Conservation (phyloP, 441 rosid genomes). For the Euphorbia celastroides region DNA sequence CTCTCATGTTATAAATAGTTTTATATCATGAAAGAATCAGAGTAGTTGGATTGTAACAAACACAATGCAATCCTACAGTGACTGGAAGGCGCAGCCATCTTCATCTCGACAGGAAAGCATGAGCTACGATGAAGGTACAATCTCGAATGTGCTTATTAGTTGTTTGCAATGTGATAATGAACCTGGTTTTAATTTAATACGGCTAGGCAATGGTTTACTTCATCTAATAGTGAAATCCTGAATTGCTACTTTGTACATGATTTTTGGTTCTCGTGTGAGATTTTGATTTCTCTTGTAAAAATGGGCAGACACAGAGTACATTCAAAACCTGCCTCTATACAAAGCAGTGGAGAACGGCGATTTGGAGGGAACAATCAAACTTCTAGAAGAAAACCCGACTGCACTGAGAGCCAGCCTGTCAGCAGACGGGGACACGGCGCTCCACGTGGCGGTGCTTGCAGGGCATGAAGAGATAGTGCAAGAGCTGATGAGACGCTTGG, state of each 20-base stretch:
- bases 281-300: not conserved
- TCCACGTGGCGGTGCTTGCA: constrained; percentile 30
- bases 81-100: not conserved
- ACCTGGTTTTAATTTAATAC: too few relatives aligned
- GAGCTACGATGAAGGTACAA: constrained; percentile 5
- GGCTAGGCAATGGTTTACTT: too few relatives aligned
- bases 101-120: not conserved
- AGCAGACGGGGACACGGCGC: constrained; percentile 31
- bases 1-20: not conserved
- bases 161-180: too few relatives aligned
- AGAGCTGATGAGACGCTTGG: constrained; percentile 16
- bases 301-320: constrained; percentile 11
- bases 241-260: too few relatives aligned
- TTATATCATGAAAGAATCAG: too few relatives aligned
- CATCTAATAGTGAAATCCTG: not conserved
- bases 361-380: constrained; percentile 16
- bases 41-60: not conserved
- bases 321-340: constrained; percentile 16
- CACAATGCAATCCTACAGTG: not conserved
- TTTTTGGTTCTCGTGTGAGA: too few relatives aligned
- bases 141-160: not conserved
- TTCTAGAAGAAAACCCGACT: constrained; percentile 10
- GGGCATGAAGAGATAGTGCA: constrained; percentile 25
- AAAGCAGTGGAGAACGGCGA: constrained; percentile 28
- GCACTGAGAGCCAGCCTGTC: constrained; percentile 25